A percentile compares a stretch with the other conserved stretches of the same genome.
These are phyloP conservation scores for Brassica rapa DNA, from an alignment of 345 rosid species.

Conservation along the genomic window DNA sequence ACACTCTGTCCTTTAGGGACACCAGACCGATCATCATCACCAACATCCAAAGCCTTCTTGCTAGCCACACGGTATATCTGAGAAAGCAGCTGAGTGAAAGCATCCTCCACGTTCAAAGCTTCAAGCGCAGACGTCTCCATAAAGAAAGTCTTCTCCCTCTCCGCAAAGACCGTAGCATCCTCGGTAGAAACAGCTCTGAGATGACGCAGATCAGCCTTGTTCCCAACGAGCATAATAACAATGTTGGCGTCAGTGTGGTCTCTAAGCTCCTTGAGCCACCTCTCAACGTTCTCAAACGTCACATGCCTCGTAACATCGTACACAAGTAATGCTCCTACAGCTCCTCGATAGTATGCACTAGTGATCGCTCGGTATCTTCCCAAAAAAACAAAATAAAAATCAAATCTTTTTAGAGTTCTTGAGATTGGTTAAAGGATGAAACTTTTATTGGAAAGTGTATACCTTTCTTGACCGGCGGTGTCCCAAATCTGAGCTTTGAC, in stretches of 20 bases:
- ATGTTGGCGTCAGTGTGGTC: neutral
- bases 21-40: neutral
- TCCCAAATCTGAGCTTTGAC: conserved; percentile 2
- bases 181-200: neutral
- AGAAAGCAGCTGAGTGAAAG: neutral
- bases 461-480: neutral
- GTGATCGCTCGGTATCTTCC: conserved; percentile 4
- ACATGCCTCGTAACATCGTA: neutral
- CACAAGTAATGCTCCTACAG: neutral
- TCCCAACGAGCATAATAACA: neutral
- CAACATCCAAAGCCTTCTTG: neutral
- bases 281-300: neutral
- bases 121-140: neutral
- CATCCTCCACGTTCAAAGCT: neutral
- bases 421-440: neutral
- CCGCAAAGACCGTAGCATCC: neutral
- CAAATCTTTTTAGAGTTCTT: neutral
- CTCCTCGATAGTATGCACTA: neutral
- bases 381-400: neutral
- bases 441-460: neutral
- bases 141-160: neutral
- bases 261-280: neutral
- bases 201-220: neutral
- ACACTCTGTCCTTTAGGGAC: neutral
- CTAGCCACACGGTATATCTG: conserved; percentile 1